Conservation (phyloP, 1,284 basidiomycete species). For the Ustilago tritici region DNA sequence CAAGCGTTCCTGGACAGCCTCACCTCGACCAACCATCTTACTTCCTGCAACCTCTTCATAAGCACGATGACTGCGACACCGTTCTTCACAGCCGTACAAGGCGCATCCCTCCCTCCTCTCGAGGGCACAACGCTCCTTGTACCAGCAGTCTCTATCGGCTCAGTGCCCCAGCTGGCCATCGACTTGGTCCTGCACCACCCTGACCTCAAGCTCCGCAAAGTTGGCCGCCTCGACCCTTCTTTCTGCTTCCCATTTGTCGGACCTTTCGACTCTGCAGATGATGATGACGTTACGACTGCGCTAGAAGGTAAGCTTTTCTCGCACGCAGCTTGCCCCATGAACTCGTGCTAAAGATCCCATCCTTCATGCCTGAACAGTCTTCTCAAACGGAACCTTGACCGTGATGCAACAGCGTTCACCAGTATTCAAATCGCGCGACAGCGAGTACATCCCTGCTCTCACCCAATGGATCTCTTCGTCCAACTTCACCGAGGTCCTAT, state of each 20-base stretch:
- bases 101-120: constrained; percentile 19
- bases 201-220: constrained; percentile 34
- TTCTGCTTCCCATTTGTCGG: constrained; percentile 60
- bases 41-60: background rate
- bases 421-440: constrained; percentile 42
- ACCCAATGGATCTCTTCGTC: constrained; percentile 14
- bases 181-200: constrained; percentile 58
- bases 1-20: constrained; percentile 25
- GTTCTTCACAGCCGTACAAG: constrained; percentile 26
- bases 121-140: constrained; percentile 53
- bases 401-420: constrained; percentile 63
- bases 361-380: constrained; percentile 16
- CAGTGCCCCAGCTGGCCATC: constrained; percentile 58
- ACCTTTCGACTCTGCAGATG: constrained; percentile 36
- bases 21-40: background rate
- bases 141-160: constrained; percentile 60
- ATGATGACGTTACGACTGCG: constrained; percentile 26
- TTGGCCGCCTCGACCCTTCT: constrained; percentile 49
- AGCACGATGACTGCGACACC: constrained; percentile 18
- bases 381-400: constrained; percentile 31
- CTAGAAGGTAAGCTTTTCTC: constrained; percentile 20
- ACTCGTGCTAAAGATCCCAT: background rate
- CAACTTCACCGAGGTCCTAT: constrained; percentile 15
- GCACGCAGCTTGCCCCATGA: no score
- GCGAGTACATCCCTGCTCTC: constrained; percentile 31